Evolutionary conservation across 768 basidiomycete species (phyloP), one percentile per base, ranked within the genome.

Genomic region (Mycena filopes): DNA sequence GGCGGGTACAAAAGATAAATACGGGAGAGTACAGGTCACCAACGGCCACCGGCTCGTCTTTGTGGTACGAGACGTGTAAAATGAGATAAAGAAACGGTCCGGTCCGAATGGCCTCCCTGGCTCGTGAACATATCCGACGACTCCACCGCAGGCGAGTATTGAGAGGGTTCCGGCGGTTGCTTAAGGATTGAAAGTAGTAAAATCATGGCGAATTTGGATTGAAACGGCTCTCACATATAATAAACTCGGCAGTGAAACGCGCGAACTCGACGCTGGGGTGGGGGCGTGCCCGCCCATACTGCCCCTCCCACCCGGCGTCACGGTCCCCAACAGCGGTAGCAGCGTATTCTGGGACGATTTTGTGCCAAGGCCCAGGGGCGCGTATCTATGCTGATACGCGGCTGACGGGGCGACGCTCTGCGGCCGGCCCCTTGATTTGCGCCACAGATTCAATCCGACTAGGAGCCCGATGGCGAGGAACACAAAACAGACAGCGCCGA

Each of bases 81-180:
- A 36, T 60, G 26, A 18, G 62, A 64, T 40, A 64, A 38, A 47
- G 58, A 53, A 51, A 61, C 31, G n/a, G 51, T 47, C 6, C 42
- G 49, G 18, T 61, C 57, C 38, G 38, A 64, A 47, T 58, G 63
- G 23, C 63, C 67, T 28, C 68, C 62, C 18, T 65, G 63, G 46
- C 71, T 68, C 15, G 66, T 53, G 47, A 65, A 67, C 54, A 70
- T 20, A 9, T 60, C 69, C 20, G 72, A 74, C 3, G 73, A 76
- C 40, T 71, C 73, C 0, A 49, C 63, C 20, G 74, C 74, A 23
- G 74, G 73, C 4, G 73, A 74, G 28, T 68, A 66, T 4, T 31
- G 36, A 2, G 60, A 57, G 29, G 43, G 63, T 45, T 71, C 69
- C 13, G 47, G 55, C 26, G 60, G 36, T 42, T 65, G n/a, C n/a